phyloP scores from a whole-genome alignment of 2,329 filamentous ascomycete genomes.

The Cladophialophora immunda region DNA sequence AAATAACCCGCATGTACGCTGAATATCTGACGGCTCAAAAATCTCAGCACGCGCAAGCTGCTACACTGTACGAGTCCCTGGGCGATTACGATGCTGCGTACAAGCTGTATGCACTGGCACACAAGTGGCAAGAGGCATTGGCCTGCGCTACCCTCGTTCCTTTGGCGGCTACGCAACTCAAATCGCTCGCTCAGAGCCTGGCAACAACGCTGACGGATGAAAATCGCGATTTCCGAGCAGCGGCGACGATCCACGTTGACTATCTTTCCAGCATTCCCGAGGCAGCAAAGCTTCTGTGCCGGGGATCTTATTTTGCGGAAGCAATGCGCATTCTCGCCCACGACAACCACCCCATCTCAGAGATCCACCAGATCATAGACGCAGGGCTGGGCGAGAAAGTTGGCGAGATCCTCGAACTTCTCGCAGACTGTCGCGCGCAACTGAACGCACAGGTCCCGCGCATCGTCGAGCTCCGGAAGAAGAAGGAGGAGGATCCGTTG shows the following conservation, averaged over 20 bases:
- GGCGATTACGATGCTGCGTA: conserved; percentile 77
- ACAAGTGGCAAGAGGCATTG: conserved; percentile 91
- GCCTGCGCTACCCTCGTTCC: conserved; percentile 77
- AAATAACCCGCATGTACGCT: conserved; percentile 81
- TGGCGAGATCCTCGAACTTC: conserved; percentile 83
- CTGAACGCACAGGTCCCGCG: conserved; percentile 85
- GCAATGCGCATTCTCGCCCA: conserved; percentile 80
- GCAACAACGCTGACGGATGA: conserved; percentile 79
- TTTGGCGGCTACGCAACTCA: conserved; percentile 67
- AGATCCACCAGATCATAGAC: conserved; percentile 77
- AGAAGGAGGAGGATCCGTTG: conserved; percentile 84
- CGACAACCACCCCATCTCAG: conserved; percentile 62
- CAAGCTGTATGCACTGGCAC: conserved; percentile 82
- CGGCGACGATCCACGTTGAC: conserved; percentile 81
- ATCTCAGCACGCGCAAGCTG: conserved; percentile 85
- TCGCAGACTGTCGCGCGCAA: conserved; percentile 91
- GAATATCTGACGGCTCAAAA: conserved; percentile 72
- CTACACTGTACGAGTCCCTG: conserved; percentile 87
- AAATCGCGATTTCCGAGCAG: conserved; percentile 81
- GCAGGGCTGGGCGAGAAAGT: conserved; percentile 80
- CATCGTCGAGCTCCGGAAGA: conserved; percentile 79
- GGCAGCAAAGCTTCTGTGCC: conserved; percentile 82
- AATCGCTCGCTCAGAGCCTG: conserved; percentile 74
- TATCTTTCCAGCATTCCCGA: conserved; percentile 76
- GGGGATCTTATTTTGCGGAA: conserved; percentile 85